Conservation (phyloP, 768 basidiomycete genomes). For the Serpula lacrymans region DNA sequence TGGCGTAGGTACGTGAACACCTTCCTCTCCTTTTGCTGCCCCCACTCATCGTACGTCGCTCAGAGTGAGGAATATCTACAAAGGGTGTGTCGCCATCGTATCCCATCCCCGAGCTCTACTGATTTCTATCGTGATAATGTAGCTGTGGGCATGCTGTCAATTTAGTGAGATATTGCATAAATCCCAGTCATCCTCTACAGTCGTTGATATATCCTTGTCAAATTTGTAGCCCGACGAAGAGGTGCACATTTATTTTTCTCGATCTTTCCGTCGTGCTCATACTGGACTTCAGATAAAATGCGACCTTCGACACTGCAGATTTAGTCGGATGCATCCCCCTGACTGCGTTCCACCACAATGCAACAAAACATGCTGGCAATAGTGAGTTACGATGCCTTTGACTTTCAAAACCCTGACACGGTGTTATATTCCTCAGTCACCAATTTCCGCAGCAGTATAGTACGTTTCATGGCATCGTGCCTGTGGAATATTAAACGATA, state of each 20-base stretch:
- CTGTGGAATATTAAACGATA: constrained; percentile 3
- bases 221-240: constrained; percentile 54
- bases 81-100: constrained; percentile 33
- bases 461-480: constrained; percentile 23
- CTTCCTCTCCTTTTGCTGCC: neutral
- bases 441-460: constrained; percentile 68
- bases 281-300: constrained; percentile 53
- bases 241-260: constrained; percentile 34
- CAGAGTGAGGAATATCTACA: constrained; percentile 58
- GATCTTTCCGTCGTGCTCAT: neutral
- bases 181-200: constrained; percentile 6
- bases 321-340: constrained; percentile 54
- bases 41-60: constrained; percentile 17
- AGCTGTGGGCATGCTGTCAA: constrained; percentile 56
- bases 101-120: constrained; percentile 5
- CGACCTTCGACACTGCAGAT: constrained; percentile 55
- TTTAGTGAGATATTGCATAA: constrained; percentile 34
- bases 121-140: constrained; percentile 6
- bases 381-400: constrained; percentile 40
- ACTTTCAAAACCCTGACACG: constrained; percentile 10
- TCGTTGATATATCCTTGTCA: constrained; percentile 3
- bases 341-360: constrained; percentile 51
- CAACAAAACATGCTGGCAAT: constrained; percentile 63
- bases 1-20: constrained; percentile 49
- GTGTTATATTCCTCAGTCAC: constrained; percentile 34